These are phyloP conservation scores for Ustilago trichophora DNA, from an alignment of 1,284 basidiomycete species.

Conservation along the genomic window DNA sequence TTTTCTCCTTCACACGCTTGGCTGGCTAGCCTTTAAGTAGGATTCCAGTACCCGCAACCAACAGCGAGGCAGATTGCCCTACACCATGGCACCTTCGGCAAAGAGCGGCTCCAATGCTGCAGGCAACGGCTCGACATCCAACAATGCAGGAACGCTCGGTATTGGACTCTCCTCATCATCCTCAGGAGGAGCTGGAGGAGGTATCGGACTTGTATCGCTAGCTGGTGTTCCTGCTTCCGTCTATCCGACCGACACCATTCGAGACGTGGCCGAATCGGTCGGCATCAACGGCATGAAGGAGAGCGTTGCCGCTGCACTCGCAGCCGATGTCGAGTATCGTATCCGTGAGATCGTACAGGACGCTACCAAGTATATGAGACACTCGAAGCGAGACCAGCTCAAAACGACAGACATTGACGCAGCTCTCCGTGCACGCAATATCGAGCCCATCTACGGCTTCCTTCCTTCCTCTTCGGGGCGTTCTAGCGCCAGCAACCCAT, in stretches of 20 bases:
- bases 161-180: slow-evolving; percentile 38
- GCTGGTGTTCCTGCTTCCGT: slow-evolving; percentile 50
- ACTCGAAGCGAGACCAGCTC: slow-evolving; percentile 85
- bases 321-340: slow-evolving; percentile 95
- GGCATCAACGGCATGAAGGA: slow-evolving; percentile 83
- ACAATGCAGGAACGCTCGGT: slow-evolving; percentile 27
- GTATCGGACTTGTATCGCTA: slow-evolving; percentile 32
- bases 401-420: slow-evolving; percentile 90
- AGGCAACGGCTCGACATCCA: slow-evolving; percentile 13
- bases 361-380: slow-evolving; percentile 94
- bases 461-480: slow-evolving; percentile 47
- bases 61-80: too few relatives aligned
- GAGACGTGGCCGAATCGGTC: slow-evolving; percentile 87
- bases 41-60: too few relatives aligned
- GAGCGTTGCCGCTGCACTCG: slow-evolving; percentile 81
- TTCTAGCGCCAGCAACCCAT: slow-evolving; percentile 20
- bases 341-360: slow-evolving; percentile 95
- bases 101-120: slow-evolving; percentile 29
- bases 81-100: slow-evolving; percentile 32
- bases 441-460: slow-evolving; percentile 72
- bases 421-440: slow-evolving; percentile 90
- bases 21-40: too few relatives aligned
- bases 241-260: slow-evolving; percentile 62
- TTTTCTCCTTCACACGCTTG: too few relatives aligned
- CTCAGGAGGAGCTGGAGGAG: slow-evolving; percentile 16